Base-by-base conservation (phyloP, 2,329 filamentous ascomycete genomes). In the Epichloe brachyelytri region DNA sequence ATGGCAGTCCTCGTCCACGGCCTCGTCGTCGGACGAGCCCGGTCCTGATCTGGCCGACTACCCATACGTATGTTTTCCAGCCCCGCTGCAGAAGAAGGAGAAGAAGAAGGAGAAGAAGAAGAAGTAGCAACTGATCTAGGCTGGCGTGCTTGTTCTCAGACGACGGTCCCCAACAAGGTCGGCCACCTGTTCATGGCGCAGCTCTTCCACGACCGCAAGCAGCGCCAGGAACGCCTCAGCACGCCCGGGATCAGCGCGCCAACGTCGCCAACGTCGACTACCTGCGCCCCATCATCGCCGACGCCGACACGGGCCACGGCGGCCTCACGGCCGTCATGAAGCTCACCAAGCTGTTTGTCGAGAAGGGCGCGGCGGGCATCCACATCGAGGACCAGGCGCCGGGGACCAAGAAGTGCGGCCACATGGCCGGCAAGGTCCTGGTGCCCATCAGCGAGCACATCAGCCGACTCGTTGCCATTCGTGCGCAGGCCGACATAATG, bases 281-380 rank as follows among this genome's bases (percentile, higher is more conserved):
- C 72, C 82, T 98, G 46, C 85, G 93, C 19, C 93, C 93, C 55
- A 95, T 98, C 68, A 82, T 98, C 60, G 93, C 93, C 53, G 93
- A 98, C 69, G 93, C 91, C 47, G 93, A 98, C 66, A 98, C 93
- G 41, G 93, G 93, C 57, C 93, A 97, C 68, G 93, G 93, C 64
- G 93, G 93, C 63, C 77, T 98, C 55, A 97, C 93, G n/a, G 93
- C 93, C 51, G 86, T 97, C 61, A 97, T 98, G 93, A 98, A 97
- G 78, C 82, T 98, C 60, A 97, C 93, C 57, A 96, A 96, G 77
- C 80, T 97, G 52, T 97, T 98, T 68, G 73, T 97, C 57, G 93
- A 98, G 75, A 89, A 90, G 70, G 93, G 93, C 60, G 93, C 93
- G 44, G 93, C 93, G 41, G 93, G 93, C 58, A 96, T 98, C 63